These are phyloP conservation scores for Penicillium sp. DNA, from an alignment of 2,329 filamentous ascomycete genomes.

Conservation along the genomic window DNA sequence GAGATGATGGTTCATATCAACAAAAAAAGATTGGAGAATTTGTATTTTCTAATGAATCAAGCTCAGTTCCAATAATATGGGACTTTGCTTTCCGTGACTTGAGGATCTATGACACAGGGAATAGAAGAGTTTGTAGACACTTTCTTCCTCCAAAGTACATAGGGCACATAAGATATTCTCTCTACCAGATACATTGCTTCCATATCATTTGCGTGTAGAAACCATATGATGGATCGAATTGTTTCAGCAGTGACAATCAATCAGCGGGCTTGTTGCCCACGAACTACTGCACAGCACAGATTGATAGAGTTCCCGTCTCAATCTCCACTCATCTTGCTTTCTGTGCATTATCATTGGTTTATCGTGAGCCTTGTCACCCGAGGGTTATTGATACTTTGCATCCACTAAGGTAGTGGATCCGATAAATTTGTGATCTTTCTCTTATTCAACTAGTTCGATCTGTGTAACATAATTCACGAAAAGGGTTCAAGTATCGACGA, in stretches of 20 bases:
- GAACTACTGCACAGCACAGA: not conserved
- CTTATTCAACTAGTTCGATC: not conserved
- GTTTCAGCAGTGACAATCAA: not conserved
- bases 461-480: not conserved
- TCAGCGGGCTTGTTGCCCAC: not conserved
- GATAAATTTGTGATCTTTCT: not conserved
- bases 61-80: not conserved
- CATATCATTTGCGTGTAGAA: not conserved
- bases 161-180: not conserved
- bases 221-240: not conserved
- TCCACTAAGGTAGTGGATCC: not conserved
- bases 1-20: constrained; percentile 22
- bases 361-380: not conserved
- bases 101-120: constrained; percentile 1
- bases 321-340: not conserved
- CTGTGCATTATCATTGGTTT: not conserved
- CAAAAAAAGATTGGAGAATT: constrained; percentile 12
- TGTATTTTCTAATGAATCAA: constrained; percentile 13
- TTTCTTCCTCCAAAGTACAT: not conserved
- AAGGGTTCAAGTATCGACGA: not conserved
- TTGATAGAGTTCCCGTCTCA: not conserved
- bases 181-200: not conserved
- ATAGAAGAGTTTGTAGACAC: constrained; percentile 6
- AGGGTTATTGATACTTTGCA: not conserved
- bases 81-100: constrained; percentile 1